These are phyloP conservation scores for Microthlaspi erraticum DNA, from an alignment of 345 rosid species.

Conservation along the genomic window DNA sequence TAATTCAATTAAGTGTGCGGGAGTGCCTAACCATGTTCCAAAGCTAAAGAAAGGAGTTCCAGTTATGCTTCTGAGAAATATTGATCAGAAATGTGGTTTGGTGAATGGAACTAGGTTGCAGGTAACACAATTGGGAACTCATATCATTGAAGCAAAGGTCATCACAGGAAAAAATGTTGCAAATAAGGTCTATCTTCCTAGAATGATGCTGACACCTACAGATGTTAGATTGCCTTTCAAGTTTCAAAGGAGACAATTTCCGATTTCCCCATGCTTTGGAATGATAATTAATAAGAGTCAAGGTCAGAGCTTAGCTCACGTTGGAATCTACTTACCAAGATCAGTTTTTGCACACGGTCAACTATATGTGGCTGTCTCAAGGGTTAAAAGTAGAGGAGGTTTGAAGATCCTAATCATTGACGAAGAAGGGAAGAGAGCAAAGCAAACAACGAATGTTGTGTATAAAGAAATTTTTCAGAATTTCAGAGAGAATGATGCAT, in stretches of 20 bases:
- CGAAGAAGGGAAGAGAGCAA: neutral
- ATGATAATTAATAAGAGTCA: conserved; percentile 17
- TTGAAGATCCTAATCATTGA: neutral
- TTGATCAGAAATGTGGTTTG: neutral
- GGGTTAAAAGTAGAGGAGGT: neutral
- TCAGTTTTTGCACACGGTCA: neutral
- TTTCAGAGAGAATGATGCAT: no score
- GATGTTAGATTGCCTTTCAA: neutral
- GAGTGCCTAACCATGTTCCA: neutral
- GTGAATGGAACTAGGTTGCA: neutral
- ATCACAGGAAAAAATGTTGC: neutral
- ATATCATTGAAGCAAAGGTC: neutral
- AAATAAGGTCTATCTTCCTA: neutral
- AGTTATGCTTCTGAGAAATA: neutral
- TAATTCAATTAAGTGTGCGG: conserved; percentile 5
- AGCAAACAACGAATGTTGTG: neutral
- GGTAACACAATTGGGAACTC: neutral
- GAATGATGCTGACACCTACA: neutral
- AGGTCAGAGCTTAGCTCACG: neutral
- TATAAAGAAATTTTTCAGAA: neutral
- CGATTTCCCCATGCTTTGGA: neutral
- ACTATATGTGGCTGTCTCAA: neutral
- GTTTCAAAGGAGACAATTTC: conserved; percentile 2
- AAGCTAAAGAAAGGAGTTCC: neutral
- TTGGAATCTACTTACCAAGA: conserved; percentile 7